Conservation (phyloP, 352 stramenopile species). For the Phytophthora ohioensis region DNA sequence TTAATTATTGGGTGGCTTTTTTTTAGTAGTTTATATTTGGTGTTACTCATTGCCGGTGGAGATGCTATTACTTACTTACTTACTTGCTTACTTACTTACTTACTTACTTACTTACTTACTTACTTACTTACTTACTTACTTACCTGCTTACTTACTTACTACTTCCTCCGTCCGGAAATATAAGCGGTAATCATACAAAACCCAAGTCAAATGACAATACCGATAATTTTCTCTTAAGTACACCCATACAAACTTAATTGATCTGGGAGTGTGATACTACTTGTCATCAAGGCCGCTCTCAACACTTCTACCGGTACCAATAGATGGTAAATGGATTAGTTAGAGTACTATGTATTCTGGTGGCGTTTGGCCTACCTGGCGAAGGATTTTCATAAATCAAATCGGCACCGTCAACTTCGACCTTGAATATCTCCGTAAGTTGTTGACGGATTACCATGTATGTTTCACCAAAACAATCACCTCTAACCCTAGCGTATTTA, state of each 20-base stretch:
- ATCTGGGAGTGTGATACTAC: background rate
- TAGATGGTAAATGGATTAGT: background rate
- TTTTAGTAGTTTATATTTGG: too few relatives aligned
- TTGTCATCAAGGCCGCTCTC: background rate
- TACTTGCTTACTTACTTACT: background rate
- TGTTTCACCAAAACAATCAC: background rate
- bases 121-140: slow-evolving; percentile 1
- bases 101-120: slow-evolving; percentile 2
- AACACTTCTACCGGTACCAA: background rate
- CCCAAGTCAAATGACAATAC: background rate
- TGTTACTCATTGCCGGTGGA: too few relatives aligned
- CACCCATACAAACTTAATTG: background rate
- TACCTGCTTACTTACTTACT: slow-evolving; percentile 1
- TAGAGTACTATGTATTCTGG: background rate
- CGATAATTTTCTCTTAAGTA: background rate
- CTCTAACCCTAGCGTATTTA: background rate
- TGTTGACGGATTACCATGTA: background rate
- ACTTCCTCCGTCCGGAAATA: background rate
- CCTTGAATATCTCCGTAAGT: background rate
- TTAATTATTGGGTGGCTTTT: too few relatives aligned
- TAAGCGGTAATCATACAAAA: background rate
- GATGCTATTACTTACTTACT: background rate
- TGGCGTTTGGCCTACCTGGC: background rate
- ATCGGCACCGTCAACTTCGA: background rate
- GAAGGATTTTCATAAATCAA: background rate